Base-by-base conservation (phyloP, 192 early-diverging fungal genomes). In the Entomortierella parvispora region DNA sequence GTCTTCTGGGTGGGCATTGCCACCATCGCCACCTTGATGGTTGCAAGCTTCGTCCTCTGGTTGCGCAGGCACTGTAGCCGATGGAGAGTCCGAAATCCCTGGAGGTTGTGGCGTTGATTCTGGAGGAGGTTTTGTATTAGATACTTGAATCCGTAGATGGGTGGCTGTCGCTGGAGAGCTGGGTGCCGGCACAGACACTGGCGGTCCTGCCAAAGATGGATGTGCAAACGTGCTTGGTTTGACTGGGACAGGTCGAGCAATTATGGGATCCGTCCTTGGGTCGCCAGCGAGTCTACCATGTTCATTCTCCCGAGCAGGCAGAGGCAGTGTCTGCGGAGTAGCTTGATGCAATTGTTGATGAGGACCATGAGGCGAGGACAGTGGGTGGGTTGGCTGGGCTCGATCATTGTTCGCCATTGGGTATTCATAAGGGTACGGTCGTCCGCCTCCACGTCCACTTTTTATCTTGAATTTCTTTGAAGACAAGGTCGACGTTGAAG, bases 181-280 rank as follows among this genome's bases (percentile, higher is more conserved):
- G 15, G 48, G 0, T 8, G 48, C 8, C n/a, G 8, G 8, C n/a
- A 20, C n/a, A 18, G n/a, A 49, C 17, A 20, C 17, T 49, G 43
- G 20, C 22, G 25, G n/a, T 59, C 11, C 25, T 1, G 18, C 14
- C 2, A 42, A 37, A 0, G 58, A 59, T 18, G 42, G 7, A 23
- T 14, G 22, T 46, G 58, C 34, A 14, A 37, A n/a, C 8, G n/a
- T n/a, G n/a, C n/a, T n/a, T n/a, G 60, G 60, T 17, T 70, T 70
- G 47, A 70, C 68, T 25, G 68, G 68, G 2, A 70, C 53, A 28
- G 68, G 68, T 15, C 68, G 68, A 20, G 15, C 18, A 23, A 49
- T 49, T 18, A 49, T n/a, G n/a, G n/a, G 18, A 4, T 17, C 18
- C n/a, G 47, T 4, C n/a, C 18, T 23, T 49, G 18, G 9, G 22